Percentiles rank a stretch among this genome's conserved stretches.
Evolutionary conservation across 2,329 filamentous ascomycete genomes (phyloP).

Genomic region (Botrytis squamosa): DNA sequence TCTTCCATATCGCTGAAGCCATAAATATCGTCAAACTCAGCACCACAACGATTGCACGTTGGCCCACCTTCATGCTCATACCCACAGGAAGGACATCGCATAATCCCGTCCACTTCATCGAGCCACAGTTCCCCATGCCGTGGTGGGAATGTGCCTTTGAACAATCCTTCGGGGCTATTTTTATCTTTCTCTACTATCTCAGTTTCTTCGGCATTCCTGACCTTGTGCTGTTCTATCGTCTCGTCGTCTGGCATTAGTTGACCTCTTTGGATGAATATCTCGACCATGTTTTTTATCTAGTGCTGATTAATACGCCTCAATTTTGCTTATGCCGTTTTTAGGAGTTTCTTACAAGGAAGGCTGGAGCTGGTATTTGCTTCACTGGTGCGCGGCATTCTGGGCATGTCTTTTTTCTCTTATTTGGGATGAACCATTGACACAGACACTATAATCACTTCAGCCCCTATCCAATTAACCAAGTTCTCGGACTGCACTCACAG

Average conservation of each 20-base stretch:
- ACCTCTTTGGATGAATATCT: constrained; percentile 57
- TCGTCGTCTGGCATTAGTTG: constrained; percentile 64
- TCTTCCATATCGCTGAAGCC: constrained; percentile 19
- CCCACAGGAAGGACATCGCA: constrained; percentile 60
- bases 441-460: constrained; percentile 37
- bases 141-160: constrained; percentile 51
- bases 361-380: constrained; percentile 58
- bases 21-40: constrained; percentile 34
- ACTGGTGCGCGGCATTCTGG: constrained; percentile 65
- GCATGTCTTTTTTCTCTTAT: constrained; percentile 61
- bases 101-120: constrained; percentile 59
- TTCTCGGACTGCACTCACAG: constrained; percentile 43
- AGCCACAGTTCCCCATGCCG: constrained; percentile 39
- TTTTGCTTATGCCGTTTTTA: neutral
- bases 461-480: neutral
- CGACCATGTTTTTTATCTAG: constrained; percentile 62
- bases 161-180: constrained; percentile 55
- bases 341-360: constrained; percentile 54
- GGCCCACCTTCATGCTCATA: constrained; percentile 62
- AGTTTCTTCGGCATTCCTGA: constrained; percentile 58
- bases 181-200: constrained; percentile 60
- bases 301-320: constrained; percentile 17
- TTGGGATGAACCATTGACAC: constrained; percentile 41
- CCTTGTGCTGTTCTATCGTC: constrained; percentile 58
- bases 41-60: constrained; percentile 52